A percentile compares a stretch with the other conserved stretches of the same genome.
Conservation (phyloP, 1,284 basidiomycete species). For the Bondarzewia mesenterica region DNA sequence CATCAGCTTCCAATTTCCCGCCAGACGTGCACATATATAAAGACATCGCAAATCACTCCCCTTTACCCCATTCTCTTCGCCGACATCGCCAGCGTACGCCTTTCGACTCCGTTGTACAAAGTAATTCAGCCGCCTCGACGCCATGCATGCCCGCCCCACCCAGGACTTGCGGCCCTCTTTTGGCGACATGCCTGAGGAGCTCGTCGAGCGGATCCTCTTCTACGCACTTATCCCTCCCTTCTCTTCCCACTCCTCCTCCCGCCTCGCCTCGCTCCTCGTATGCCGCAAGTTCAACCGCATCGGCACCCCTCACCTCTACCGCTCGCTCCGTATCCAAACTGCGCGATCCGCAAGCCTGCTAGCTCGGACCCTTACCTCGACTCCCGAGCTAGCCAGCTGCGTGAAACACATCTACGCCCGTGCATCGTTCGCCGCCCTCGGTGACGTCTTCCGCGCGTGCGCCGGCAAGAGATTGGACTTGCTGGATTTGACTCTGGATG, state of each 20-base stretch:
- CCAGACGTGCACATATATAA: too few species aligned
- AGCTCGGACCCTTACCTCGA: background rate
- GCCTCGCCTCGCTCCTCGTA: background rate
- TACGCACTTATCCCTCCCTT: background rate
- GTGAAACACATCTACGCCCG: background rate
- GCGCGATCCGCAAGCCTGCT: background rate
- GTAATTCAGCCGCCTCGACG: too few species aligned
- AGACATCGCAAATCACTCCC: too few species aligned
- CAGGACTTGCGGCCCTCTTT: too few species aligned
- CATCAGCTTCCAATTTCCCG: too few species aligned
- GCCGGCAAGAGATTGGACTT: background rate
- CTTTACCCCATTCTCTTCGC: too few species aligned
- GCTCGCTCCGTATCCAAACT: background rate
- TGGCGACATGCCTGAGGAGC: constrained; percentile 1
- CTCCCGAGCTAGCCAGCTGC: background rate
- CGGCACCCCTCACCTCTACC: constrained; percentile 2
- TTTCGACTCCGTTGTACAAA: too few species aligned
- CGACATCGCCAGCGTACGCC: too few species aligned
- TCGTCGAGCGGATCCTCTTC: background rate
- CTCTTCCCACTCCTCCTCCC: background rate
- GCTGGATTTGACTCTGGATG: constrained; percentile 2
- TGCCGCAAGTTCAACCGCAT: background rate
- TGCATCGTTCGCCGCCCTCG: background rate
- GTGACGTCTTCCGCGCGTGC: background rate
- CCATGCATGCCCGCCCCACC: too few species aligned